These are phyloP conservation scores for Ceratobasidium sp. DNA, from an alignment of 1,284 basidiomycete species.

Conservation along the genomic window DNA sequence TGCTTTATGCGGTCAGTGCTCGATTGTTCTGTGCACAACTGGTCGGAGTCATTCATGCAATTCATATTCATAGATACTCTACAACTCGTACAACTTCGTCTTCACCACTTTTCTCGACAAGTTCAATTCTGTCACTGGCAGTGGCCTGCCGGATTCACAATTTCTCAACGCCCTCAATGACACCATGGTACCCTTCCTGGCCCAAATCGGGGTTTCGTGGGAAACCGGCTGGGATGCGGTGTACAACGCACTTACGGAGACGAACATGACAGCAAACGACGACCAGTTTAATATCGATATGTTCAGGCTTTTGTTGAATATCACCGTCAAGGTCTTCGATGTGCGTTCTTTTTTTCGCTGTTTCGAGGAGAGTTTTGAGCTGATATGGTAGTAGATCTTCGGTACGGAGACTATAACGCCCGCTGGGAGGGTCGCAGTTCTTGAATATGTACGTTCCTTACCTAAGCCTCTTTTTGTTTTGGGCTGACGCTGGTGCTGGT, in stretches of 20 bases:
- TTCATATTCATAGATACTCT: conserved; percentile 17
- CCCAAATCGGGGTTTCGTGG: conserved; percentile 25
- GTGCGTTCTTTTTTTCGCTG: conserved; percentile 4
- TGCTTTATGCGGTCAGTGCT: too few relatives aligned
- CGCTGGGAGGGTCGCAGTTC: too few relatives aligned
- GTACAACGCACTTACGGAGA: neutral
- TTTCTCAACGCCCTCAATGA: neutral
- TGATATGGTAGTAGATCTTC: neutral
- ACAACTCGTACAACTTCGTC: conserved; percentile 8
- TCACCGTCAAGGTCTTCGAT: conserved; percentile 14
- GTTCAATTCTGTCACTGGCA: neutral
- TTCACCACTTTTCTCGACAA: neutral
- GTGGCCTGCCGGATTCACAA: neutral
- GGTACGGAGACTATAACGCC: too few relatives aligned
- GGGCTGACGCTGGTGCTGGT: neutral
- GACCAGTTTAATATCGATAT: neutral
- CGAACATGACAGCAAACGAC: neutral
- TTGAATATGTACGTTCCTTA: too few relatives aligned
- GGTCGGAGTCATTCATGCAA: too few relatives aligned
- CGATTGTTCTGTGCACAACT: too few relatives aligned
- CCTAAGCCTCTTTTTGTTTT: too few relatives aligned
- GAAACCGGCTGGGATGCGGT: neutral
- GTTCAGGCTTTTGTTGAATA: conserved; percentile 31
- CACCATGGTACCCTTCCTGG: conserved; percentile 30
- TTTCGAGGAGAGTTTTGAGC: neutral